Evolutionary conservation across 1,284 basidiomycete species (phyloP).

Genomic region (Neotropicomus parvogracilis): DNA sequence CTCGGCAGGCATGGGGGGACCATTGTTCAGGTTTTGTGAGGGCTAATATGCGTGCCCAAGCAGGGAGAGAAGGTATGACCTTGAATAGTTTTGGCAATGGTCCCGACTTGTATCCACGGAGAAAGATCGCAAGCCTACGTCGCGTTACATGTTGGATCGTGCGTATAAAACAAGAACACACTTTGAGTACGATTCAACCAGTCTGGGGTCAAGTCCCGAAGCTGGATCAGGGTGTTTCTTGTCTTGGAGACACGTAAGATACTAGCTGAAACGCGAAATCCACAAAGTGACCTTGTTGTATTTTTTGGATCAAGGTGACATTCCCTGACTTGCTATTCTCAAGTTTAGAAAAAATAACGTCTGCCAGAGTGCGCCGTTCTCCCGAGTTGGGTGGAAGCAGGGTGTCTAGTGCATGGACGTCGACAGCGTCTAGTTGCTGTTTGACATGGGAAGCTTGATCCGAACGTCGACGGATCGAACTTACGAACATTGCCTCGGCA

Average conservation of each 20-base stretch:
- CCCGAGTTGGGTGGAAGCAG: slow-evolving; percentile 70
- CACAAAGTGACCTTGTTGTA: slow-evolving; percentile 47
- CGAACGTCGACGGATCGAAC: slow-evolving; percentile 23
- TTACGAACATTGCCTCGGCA: slow-evolving; percentile 58
- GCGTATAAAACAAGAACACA: slow-evolving; percentile 33
- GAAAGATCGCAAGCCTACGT: slow-evolving; percentile 72
- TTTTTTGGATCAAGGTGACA: slow-evolving; percentile 53
- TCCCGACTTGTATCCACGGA: slow-evolving; percentile 92
- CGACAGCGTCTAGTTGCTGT: slow-evolving; percentile 87
- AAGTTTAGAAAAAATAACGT: slow-evolving; percentile 94
- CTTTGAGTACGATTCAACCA: slow-evolving; percentile 95
- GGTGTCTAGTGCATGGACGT: slow-evolving; percentile 80
- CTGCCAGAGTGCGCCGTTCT: slow-evolving; percentile 84
- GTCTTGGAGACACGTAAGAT: slow-evolving; percentile 38
- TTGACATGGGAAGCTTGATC: slow-evolving; percentile 17
- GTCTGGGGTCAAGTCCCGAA: slow-evolving; percentile 93
- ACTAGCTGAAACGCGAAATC: not conserved
- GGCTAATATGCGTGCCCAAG: slow-evolving; percentile 95
- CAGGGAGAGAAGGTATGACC: slow-evolving; percentile 92
- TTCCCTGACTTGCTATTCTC: slow-evolving; percentile 53
- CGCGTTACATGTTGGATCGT: slow-evolving; percentile 1
- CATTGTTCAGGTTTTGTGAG: slow-evolving; percentile 90
- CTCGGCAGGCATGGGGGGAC: slow-evolving; percentile 94
- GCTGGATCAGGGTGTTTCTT: slow-evolving; percentile 76
- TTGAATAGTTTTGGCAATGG: slow-evolving; percentile 98